These are phyloP conservation scores for Rosa lucieae DNA, from an alignment of 306 rosid genomes.

Conservation along the genomic window DNA sequence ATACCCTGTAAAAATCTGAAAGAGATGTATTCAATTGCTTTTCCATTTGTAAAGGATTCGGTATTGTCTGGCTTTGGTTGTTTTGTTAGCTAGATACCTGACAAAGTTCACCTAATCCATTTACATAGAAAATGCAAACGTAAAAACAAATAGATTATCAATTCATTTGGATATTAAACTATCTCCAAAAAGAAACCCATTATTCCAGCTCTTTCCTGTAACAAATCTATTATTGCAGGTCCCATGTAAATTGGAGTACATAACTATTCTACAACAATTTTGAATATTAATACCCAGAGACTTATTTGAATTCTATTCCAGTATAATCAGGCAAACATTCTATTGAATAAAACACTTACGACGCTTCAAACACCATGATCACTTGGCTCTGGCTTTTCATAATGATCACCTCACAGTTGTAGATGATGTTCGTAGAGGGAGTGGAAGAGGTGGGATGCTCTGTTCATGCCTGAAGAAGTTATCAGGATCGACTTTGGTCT, in stretches of 20 bases:
- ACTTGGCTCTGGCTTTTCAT: not conserved
- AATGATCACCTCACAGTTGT: not conserved
- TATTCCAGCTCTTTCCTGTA: not conserved
- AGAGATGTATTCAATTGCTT: not conserved
- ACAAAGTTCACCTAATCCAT: not conserved
- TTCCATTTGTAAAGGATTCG: not conserved
- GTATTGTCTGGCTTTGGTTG: not conserved
- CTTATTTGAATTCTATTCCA: not conserved
- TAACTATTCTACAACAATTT: not conserved
- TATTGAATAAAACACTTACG: not conserved
- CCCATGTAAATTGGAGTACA: not conserved
- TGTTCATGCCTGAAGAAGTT: conserved; percentile 76
- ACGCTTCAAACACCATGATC: not conserved
- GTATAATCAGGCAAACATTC: not conserved
- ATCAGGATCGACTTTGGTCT: conserved; percentile 64
- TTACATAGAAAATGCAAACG: not conserved
- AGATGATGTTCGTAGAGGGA: conserved; percentile 33
- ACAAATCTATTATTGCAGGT: not conserved
- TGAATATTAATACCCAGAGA: not conserved
- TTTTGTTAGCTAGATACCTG: not conserved
- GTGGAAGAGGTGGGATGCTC: conserved; percentile 61
- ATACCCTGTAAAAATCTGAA: not conserved
- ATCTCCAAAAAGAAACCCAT: not conserved
- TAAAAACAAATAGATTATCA: not conserved
- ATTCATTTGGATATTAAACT: not conserved